Evolutionary conservation across 106 monocot species (phyloP).

Genomic region (Dendrobium nobile): DNA sequence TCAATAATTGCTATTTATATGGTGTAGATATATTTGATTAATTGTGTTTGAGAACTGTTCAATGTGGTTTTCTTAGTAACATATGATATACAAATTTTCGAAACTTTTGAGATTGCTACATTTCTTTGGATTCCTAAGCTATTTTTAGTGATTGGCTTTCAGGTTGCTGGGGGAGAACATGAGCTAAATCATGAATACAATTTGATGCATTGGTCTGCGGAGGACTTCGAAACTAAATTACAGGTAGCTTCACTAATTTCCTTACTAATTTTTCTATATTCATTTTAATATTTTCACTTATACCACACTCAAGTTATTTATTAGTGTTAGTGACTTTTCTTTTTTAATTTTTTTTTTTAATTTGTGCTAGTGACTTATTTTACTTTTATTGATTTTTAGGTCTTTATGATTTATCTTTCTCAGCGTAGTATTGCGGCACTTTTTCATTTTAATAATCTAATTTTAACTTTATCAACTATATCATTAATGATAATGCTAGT

Average conservation of each 20-base stretch:
- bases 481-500: neutral
- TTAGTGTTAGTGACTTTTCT: too few relatives aligned
- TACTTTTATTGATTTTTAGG: too few relatives aligned
- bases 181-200: constrained; percentile 86
- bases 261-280: too few relatives aligned
- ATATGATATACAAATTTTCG: neutral
- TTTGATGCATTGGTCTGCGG: constrained; percentile 87
- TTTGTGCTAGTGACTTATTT: too few relatives aligned
- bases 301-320: too few relatives aligned
- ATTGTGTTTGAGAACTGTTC: neutral
- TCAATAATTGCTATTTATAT: too few relatives aligned
- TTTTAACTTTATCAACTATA: neutral
- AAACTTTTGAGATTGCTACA: neutral
- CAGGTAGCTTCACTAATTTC: constrained; percentile 37
- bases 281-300: too few relatives aligned
- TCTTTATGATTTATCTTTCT: neutral
- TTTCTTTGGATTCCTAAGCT: neutral
- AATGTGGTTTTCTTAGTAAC: neutral
- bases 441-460: neutral
- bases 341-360: too few relatives aligned
- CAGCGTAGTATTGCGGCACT: neutral
- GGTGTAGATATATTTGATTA: too few relatives aligned
- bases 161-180: constrained; percentile 95
- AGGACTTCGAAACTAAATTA: constrained; percentile 94
- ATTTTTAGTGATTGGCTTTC: constrained; percentile 10